Conservation (phyloP, 169 alveolate species). For the Plasmodium inui region DNA sequence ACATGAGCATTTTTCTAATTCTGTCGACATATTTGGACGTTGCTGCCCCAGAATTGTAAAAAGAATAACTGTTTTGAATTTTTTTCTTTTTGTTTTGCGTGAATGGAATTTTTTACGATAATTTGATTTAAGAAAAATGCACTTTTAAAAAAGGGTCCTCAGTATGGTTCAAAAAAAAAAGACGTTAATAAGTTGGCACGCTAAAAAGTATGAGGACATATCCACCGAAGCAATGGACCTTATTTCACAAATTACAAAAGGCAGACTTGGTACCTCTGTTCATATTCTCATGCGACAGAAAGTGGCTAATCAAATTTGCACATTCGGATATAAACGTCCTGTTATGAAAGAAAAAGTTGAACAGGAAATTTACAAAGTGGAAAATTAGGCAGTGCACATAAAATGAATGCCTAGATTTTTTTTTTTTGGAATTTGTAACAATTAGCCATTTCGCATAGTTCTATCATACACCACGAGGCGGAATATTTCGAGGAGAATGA, state of each 20-base stretch:
- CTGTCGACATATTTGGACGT: neutral
- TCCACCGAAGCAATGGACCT: neutral
- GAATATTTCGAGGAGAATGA: neutral
- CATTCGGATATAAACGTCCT: neutral
- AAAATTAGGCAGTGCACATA: neutral
- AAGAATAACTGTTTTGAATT: neutral
- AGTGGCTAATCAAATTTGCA: neutral
- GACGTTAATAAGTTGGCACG: neutral
- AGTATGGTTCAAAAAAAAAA: no score
- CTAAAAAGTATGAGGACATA: neutral
- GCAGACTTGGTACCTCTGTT: neutral
- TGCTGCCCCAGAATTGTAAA: neutral
- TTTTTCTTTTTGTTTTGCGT: neutral
- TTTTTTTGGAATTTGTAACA: neutral
- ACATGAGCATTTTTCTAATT: constrained; percentile 6
- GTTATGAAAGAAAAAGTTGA: neutral
- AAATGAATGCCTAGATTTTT: neutral
- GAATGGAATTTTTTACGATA: neutral
- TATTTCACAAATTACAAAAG: neutral
- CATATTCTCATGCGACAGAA: neutral
- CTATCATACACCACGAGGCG: neutral
- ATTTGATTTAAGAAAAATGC: neutral
- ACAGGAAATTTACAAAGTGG: neutral
- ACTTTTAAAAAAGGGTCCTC: neutral
- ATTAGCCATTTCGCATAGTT: neutral